A percentile compares a stretch with the other conserved stretches of the same genome.
Evolutionary conservation across 805 yeast species (phyloP).

Genomic region (Myxozyma melibiosi): DNA sequence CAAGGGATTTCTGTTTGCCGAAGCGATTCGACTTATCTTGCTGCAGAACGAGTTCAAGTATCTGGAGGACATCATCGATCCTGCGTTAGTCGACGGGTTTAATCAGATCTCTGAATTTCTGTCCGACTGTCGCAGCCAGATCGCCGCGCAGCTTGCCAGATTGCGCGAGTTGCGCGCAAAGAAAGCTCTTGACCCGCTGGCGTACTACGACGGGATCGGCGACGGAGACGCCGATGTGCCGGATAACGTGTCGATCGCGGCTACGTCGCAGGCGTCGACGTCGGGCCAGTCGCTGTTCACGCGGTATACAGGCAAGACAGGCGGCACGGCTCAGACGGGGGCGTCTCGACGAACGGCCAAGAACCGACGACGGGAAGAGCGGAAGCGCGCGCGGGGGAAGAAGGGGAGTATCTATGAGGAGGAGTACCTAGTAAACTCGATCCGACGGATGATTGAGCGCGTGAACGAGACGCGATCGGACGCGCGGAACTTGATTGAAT

Average conservation of each 20-base stretch:
- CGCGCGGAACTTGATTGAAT: slow-evolving; percentile 71
- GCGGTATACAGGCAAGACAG: slow-evolving; percentile 92
- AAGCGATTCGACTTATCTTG: slow-evolving; percentile 68
- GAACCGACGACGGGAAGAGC: slow-evolving; percentile 90
- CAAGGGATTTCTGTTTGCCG: slow-evolving; percentile 71
- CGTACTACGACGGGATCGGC: slow-evolving; percentile 66
- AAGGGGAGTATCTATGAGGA: slow-evolving; percentile 98
- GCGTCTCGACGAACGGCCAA: slow-evolving; percentile 91
- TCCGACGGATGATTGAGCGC: slow-evolving; percentile 85
- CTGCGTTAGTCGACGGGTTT: slow-evolving; percentile 82
- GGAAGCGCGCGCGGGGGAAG: slow-evolving; percentile 95
- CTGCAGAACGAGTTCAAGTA: slow-evolving; percentile 44
- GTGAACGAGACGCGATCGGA: slow-evolving; percentile 73
- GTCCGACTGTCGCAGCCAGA: slow-evolving; percentile 91
- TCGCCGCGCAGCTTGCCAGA: slow-evolving; percentile 78
- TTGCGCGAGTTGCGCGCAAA: slow-evolving; percentile 81
- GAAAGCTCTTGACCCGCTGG: slow-evolving; percentile 81
- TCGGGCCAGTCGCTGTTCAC: slow-evolving; percentile 86
- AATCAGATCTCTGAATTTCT: slow-evolving; percentile 82
- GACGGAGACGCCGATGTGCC: slow-evolving; percentile 60
- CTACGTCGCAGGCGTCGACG: slow-evolving; percentile 82
- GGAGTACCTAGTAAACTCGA: slow-evolving; percentile 85
- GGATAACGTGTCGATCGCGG: slow-evolving; percentile 92
- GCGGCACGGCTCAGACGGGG: slow-evolving; percentile 95
- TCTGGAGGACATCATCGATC: slow-evolving; percentile 62